phyloP scores from a whole-genome alignment of 2,329 filamentous ascomycete genomes.

The Ceratocystis ficicola region DNA sequence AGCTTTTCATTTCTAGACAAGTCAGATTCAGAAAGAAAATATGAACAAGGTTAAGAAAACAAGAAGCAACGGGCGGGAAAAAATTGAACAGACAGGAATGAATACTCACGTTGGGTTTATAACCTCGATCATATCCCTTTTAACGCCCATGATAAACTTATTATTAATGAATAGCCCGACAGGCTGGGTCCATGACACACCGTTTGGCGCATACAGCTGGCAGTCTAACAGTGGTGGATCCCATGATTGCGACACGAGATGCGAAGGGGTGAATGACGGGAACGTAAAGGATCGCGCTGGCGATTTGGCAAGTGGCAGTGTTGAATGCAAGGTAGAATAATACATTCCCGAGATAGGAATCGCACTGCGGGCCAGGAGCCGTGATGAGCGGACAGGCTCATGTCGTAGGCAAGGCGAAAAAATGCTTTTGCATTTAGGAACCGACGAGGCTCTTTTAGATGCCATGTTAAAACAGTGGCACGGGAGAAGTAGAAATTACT shows the following conservation, averaged over 20 bases:
- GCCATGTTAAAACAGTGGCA: too few species aligned
- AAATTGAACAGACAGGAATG: neutral
- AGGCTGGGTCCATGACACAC: conserved; percentile 57
- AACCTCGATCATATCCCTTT: conserved; percentile 50
- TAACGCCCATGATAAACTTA: conserved; percentile 58
- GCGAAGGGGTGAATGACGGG: neutral
- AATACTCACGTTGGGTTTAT: conserved; percentile 55
- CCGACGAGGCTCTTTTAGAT: too few species aligned
- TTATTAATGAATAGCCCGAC: conserved; percentile 76
- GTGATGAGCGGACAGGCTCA: neutral
- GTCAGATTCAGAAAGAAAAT: neutral
- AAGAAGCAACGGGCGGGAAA: neutral
- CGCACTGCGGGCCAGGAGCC: neutral
- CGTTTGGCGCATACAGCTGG: conserved; percentile 59
- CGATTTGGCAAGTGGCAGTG: neutral
- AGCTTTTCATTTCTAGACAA: conserved; percentile 45
- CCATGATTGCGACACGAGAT: conserved; percentile 1
- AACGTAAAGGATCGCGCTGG: neutral
- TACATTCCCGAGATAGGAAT: neutral
- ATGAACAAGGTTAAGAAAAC: neutral
- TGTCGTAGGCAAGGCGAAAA: neutral
- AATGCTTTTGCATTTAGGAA: too few species aligned
- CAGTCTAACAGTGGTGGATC: neutral
- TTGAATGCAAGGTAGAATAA: neutral
- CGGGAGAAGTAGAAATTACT: too few species aligned